Percentiles rank a stretch among this genome's conserved stretches.
These are phyloP conservation scores for Ramaria sp. DNA, from an alignment of 768 basidiomycete species.

Conservation along the genomic window DNA sequence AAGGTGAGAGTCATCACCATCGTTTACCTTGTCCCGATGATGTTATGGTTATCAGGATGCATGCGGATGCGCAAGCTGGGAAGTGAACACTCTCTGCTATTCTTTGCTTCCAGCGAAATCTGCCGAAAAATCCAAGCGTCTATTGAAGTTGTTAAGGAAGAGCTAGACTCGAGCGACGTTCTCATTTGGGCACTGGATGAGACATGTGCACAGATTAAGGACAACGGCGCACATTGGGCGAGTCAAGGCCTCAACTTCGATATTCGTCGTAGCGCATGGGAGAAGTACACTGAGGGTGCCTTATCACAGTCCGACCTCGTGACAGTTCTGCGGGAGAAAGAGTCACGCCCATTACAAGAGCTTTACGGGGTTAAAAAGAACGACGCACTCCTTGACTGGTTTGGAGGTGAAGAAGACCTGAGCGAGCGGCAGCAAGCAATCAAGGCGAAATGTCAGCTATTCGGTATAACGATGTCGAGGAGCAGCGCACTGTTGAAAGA, in stretches of 20 bases:
- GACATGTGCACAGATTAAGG: slow-evolving; percentile 32
- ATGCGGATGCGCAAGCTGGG: slow-evolving; percentile 46
- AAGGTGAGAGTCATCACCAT: slow-evolving; percentile 25
- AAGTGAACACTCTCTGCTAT: slow-evolving; percentile 34
- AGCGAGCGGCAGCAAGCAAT: slow-evolving; percentile 9
- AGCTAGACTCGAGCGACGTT: slow-evolving; percentile 22
- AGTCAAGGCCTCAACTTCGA: slow-evolving; percentile 20
- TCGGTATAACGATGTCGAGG: slow-evolving; percentile 19
- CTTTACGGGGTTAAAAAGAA: slow-evolving; percentile 3
- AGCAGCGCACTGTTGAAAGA: slow-evolving; percentile 31
- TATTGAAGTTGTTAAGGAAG: slow-evolving; percentile 8
- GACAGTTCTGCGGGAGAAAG: background rate
- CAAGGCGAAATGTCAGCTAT: slow-evolving; percentile 15
- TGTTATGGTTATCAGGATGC: slow-evolving; percentile 26
- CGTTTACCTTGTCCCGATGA: background rate
- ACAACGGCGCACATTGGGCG: slow-evolving; percentile 30
- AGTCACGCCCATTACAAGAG: slow-evolving; percentile 1
- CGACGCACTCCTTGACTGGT: background rate
- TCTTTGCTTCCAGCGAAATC: slow-evolving; percentile 35
- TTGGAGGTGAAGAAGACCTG: background rate
- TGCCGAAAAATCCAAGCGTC: slow-evolving; percentile 26
- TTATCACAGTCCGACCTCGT: background rate
- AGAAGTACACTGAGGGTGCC: background rate
- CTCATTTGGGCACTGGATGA: slow-evolving; percentile 35
- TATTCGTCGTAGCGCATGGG: slow-evolving; percentile 6